A percentile compares a stretch with the other conserved stretches of the same genome.
phyloP scores from a whole-genome alignment of 202 grass and related monocot genomes.

The Hordeum pubiflorum region DNA sequence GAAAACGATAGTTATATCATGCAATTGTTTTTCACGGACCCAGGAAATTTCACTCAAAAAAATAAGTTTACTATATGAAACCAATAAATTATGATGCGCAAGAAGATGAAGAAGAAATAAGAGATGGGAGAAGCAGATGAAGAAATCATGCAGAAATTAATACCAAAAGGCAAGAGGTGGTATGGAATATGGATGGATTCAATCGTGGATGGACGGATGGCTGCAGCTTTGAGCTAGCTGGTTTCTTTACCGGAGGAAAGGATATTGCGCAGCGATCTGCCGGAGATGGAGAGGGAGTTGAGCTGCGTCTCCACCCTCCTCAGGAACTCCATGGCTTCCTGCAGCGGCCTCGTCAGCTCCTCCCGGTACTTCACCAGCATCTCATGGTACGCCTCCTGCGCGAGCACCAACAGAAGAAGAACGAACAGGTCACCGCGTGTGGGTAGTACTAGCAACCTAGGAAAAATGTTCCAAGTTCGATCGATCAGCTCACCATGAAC shows the following conservation, averaged over 20 bases:
- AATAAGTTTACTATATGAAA: background rate
- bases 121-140: background rate
- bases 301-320: constrained; percentile 78
- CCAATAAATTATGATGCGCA: background rate
- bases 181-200: background rate
- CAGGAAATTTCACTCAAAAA: background rate
- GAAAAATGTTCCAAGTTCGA: background rate
- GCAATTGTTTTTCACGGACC: background rate
- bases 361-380: constrained; percentile 97
- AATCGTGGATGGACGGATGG: background rate
- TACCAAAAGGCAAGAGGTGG: background rate
- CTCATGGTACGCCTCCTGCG: constrained; percentile 92
- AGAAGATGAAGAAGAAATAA: background rate
- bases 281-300: constrained; percentile 77
- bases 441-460: background rate
- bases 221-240: background rate
- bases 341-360: constrained; percentile 83
- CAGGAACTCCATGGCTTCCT: constrained; percentile 96
- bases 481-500: constrained; percentile 66
- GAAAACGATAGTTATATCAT: background rate
- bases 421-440: background rate
- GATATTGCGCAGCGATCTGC: constrained; percentile 69
- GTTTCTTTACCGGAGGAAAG: constrained; percentile 62
- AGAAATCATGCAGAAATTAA: background rate
- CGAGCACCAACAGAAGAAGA: background rate